Conservation (phyloP, 2,329 filamentous ascomycete species). For the Fusarium coffeatum region DNA sequence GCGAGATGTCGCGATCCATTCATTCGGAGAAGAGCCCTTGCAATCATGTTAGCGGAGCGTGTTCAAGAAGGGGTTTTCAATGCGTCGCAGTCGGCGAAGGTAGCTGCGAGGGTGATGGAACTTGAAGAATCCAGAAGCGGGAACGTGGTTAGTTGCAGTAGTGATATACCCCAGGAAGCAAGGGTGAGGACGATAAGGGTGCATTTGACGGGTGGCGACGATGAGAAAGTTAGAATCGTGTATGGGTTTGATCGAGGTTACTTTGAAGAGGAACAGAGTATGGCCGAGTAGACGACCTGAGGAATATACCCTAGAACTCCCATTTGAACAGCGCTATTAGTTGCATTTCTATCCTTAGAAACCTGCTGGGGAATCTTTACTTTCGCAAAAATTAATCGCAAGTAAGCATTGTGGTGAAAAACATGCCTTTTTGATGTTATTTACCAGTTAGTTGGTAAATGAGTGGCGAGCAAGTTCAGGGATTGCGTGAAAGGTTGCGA, state of each 20-base stretch:
- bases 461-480: too few species aligned
- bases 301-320: not conserved
- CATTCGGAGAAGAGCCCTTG: conserved; percentile 12
- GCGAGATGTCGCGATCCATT: conserved; percentile 25
- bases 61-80: conserved; percentile 29
- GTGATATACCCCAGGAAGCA: not conserved
- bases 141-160: not conserved
- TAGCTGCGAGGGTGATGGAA: conserved; percentile 21
- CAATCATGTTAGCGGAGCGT: conserved; percentile 17
- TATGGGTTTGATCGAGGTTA: conserved; percentile 14
- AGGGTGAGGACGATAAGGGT: conserved; percentile 19
- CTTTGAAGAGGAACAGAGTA: conserved; percentile 6
- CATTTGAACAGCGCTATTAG: not conserved
- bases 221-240: conserved; percentile 6
- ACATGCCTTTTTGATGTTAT: too few species aligned
- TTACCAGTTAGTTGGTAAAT: too few species aligned
- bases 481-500: too few species aligned
- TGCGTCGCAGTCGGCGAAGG: conserved; percentile 4
- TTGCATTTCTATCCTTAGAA: too few species aligned
- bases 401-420: too few species aligned
- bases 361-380: too few species aligned
- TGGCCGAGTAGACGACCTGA: not conserved
- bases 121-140: conserved; percentile 21
- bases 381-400: too few species aligned
- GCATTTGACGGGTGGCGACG: not conserved